Evolutionary conservation across 129 eudicot species (phyloP), one percentile per base, ranked within the genome.

Genomic region (Helianthus tuberosus): DNA sequence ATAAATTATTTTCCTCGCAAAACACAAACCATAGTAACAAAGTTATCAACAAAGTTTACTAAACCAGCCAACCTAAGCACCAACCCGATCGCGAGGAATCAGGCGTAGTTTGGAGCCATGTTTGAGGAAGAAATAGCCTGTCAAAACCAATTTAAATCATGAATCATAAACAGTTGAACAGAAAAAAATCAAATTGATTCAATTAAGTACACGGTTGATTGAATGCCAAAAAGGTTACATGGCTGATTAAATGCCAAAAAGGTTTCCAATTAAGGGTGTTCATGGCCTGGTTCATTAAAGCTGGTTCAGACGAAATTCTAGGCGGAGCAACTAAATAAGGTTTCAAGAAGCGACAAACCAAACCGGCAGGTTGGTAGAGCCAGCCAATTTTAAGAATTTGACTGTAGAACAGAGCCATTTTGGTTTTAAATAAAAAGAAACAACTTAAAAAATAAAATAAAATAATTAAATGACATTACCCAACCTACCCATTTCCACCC

Each of bases 81-180:
- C 98, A 81, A 94, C 98, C 77, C 98, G 90, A 53, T 93, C 98
- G 8, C 97, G 98, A 66, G 98, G 98, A 80, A 93, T 93, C 88
- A 93, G 68, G 39, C 97, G 96, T 72, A 90, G 68, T 54, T 93
- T 97, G 51, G 98, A 90, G 10, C 98, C 97, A 81, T 93, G 97
- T 62, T 93, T 93, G 23, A 93, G 93, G 82, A 93, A 93, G 27
- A 94, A 97, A 50, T 94, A 90, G 23, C 99, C 98, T 93, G 96
- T 13, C 62, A 84, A 58, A 64, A 13, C 32, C 65, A 72, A 78
- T 47, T 66, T 20, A 58, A 6, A 41, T 55, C 7, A 16, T 35
- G 4, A 53, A 51, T 35, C 63, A 44, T 62, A 49, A 32, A 16
- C 23, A 51, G 11, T 59, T 44, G 6, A 36, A 38, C 54, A 44